Evolutionary conservation across 2,329 filamentous ascomycete species (phyloP), one percentile per base, ranked within the genome.

Genomic region (Colletotrichum costaricense): DNA sequence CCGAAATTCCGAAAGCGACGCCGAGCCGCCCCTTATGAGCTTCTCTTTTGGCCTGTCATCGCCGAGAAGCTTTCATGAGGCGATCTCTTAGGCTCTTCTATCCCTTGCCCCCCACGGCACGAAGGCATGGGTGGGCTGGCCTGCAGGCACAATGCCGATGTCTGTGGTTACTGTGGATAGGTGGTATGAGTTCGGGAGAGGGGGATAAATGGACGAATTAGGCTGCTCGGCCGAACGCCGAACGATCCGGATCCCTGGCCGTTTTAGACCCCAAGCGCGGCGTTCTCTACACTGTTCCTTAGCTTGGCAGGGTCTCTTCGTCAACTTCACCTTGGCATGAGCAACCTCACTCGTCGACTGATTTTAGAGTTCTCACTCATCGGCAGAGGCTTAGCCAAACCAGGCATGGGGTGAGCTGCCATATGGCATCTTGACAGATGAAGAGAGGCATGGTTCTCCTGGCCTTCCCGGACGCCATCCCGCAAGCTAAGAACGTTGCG

Each of bases 81-180:
- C 12, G n/a, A 24, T 24, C 11, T 52, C 6, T n/a, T n/a, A 49
- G 42, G 42, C 42, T 49, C 42, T 49, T n/a, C n/a, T 33, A 28
- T 22, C 49, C 35, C 46, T 49, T 64, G 42, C 8, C 5, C 19
- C 30, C 59, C 8, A 14, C 19, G 5, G 24, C n/a, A n/a, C 28
- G 22, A 8, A n/a, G 19, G 33, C 63, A 46, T 38, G 35, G 52
- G 28, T 24, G 26, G 14, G 28, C 35, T 30, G 46, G 28, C 35
- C 16, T 14, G 49, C 33, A 63, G 64, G 69, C 69, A 63, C 58
- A 58, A 49, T 69, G 70, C 70, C 46, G 59, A 65, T 12, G 33
- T 26, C 28, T 22, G 57, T 22, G 8, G 26, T 55, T 22, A 54
- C 38, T 6, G 26, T n/a, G 2, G n/a, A 3, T 42, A 42, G 38